phyloP scores from a whole-genome alignment of 768 basidiomycete species.

The Kwoniella mangroviensis region DNA sequence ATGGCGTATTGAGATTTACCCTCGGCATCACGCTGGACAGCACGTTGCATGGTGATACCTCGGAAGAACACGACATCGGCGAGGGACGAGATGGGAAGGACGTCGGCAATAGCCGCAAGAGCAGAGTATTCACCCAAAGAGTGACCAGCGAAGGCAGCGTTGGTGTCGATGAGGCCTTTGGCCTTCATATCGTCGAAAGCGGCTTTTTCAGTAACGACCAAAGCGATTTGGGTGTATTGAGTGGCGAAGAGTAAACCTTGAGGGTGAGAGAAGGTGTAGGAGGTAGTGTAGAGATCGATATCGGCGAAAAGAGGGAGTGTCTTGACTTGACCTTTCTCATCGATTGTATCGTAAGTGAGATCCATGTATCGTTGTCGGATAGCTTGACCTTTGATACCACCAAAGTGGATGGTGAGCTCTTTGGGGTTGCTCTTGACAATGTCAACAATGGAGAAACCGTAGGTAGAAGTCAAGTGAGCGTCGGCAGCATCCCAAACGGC shows the following conservation, averaged over 20 bases:
- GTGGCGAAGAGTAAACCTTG: conserved; percentile 94
- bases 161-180: conserved; percentile 90
- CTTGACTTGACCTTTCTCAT: conserved; percentile 93
- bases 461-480: conserved; percentile 86
- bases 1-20: conserved; percentile 97
- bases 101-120: conserved; percentile 94
- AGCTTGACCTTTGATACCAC: conserved; percentile 97
- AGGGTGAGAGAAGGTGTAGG: conserved; percentile 98
- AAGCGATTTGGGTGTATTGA: conserved; percentile 97
- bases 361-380: conserved; percentile 99
- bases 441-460: conserved; percentile 98
- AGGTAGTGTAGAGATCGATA: conserved; percentile 89
- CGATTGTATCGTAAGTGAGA: conserved; percentile 96
- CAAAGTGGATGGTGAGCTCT: conserved; percentile 97
- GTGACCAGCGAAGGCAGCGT: conserved; percentile 95
- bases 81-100: conserved; percentile 89
- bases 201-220: conserved; percentile 97
- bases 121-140: conserved; percentile 99
- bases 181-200: conserved; percentile 98
- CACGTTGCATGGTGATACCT: conserved; percentile 99
- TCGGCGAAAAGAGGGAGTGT: conserved; percentile 95
- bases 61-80: conserved; percentile 99
- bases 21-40: conserved; percentile 90
- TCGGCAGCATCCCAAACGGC: conserved; percentile 98
- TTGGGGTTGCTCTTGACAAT: conserved; percentile 99